Evolutionary conservation across 2,329 filamentous ascomycete genomes (phyloP).

Genomic region (Penicillium sp.): DNA sequence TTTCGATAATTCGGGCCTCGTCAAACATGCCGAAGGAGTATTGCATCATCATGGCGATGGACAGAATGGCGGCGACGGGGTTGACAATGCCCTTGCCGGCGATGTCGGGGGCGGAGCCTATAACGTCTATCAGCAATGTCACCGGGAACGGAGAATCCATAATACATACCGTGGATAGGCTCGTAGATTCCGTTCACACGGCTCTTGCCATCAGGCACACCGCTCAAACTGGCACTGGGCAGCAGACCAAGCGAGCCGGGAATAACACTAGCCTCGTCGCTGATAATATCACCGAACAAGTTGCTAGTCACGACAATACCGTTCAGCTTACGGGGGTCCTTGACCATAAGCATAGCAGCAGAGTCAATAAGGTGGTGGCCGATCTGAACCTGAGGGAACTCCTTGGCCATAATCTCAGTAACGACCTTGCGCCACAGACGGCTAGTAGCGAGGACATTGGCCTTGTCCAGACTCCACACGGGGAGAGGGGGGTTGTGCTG

Average conservation of each 20-base stretch:
- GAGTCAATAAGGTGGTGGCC: slow-evolving; percentile 91
- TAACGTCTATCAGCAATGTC: slow-evolving; percentile 1
- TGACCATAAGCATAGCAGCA: slow-evolving; percentile 97
- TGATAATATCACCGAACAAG: slow-evolving; percentile 93
- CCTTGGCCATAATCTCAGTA: slow-evolving; percentile 76
- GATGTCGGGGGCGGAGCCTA: slow-evolving; percentile 88
- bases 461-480: slow-evolving; percentile 90
- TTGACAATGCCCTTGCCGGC: slow-evolving; percentile 89
- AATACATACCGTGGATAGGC: slow-evolving; percentile 79
- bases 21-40: slow-evolving; percentile 81
- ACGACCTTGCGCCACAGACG: slow-evolving; percentile 87
- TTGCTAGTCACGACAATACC: slow-evolving; percentile 92
- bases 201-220: slow-evolving; percentile 79
- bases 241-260: slow-evolving; percentile 85
- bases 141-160: not conserved
- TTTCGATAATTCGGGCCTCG: slow-evolving; percentile 56
- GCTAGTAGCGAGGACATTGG: slow-evolving; percentile 89
- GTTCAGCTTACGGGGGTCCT: slow-evolving; percentile 84
- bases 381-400: slow-evolving; percentile 83
- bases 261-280: slow-evolving; percentile 91
- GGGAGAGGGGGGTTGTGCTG: slow-evolving; percentile 71
- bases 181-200: slow-evolving; percentile 95
- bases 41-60: slow-evolving; percentile 91
- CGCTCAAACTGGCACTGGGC: slow-evolving; percentile 82
- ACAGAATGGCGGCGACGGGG: slow-evolving; percentile 87